Base-by-base conservation (phyloP, 2,329 filamentous ascomycete species). In the Fusarium piperis region DNA sequence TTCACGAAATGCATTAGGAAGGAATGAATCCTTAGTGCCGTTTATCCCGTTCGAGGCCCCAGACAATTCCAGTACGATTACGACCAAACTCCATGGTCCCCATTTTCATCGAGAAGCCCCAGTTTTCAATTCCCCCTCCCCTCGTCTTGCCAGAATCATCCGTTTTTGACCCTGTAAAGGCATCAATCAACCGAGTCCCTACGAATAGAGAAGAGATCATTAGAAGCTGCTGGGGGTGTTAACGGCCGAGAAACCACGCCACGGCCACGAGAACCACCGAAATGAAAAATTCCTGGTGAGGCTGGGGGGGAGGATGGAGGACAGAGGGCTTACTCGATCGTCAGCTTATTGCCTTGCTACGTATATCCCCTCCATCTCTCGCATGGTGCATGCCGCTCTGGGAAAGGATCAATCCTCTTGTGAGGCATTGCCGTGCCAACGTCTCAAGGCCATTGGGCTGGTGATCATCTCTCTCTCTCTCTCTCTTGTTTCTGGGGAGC, bases 261-360 rank as follows among this genome's bases (percentile, higher is more conserved):
- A 56, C 16, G 16, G n/a, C 11, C 15, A 35, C 35, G 3, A 23
- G 35, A 56, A 56, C 15, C 20, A 38, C 53, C 53, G 53, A 56
- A 26, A 56, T 56, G 53, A 56, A 33, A 23, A 52, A 20, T 26
- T 53, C 61, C 48, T 59, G 44, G 51, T 35, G 68, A 65, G 60
- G 60, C 60, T 60, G 33, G 48, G 48, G 28, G 13, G 11, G 11
- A 28, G n/a, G 23, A 48, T 15, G 41, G 41, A 15, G 23, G 28
- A 15, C 10, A 48, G 23, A 46, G 23, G 23, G 44, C 44, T 48
- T 48, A 48, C 44, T 46, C 23, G 26, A 18, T 30, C n/a, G 56
- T 59, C 56, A 59, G 56, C 56, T 59, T 59, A 58, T 58, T 58
- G 10, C 55, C 36, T 20, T 44, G 5, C 23, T 23, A 5, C 23